Evolutionary conservation across 2,329 filamentous ascomycete species (phyloP).

Genomic region (Capronia coronata): DNA sequence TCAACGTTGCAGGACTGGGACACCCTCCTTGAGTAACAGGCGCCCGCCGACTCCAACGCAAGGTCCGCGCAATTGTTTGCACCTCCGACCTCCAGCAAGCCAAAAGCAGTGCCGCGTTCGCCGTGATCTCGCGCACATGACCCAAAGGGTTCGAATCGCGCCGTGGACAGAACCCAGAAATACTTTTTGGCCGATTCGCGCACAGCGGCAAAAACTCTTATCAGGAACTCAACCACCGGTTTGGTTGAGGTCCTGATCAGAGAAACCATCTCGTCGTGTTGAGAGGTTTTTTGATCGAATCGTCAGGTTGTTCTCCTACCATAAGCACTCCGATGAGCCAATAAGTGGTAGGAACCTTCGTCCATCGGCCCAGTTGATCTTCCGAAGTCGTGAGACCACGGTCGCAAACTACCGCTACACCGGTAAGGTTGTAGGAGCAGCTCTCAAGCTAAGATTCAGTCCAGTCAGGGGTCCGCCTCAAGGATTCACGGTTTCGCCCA

Average conservation of each 20-base stretch:
- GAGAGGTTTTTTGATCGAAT: neutral
- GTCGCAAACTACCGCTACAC: neutral
- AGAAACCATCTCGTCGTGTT: constrained; percentile 1
- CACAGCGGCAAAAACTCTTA: constrained; percentile 5
- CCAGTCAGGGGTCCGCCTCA: constrained; percentile 1
- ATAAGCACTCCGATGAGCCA: neutral
- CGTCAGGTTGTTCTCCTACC: neutral
- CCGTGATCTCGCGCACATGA: no score
- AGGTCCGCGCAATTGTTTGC: no score
- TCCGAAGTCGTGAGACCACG: no score
- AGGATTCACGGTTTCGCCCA: constrained; percentile 1
- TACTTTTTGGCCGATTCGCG: no score
- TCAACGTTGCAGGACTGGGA: no score
- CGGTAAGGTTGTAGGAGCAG: neutral
- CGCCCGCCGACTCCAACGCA: no score
- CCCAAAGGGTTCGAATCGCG: no score
- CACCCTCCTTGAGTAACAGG: no score
- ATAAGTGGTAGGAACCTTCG: neutral
- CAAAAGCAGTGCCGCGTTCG: no score
- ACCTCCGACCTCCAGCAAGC: no score
- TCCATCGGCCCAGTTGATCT: no score
- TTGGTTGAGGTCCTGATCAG: neutral
- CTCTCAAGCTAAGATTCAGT: neutral
- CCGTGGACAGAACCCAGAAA: no score
- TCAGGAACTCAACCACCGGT: neutral